A percentile compares a stretch with the other conserved stretches of the same genome.
These are phyloP conservation scores for Hericium erinaceus DNA, from an alignment of 768 basidiomycete species.

Conservation along the genomic window DNA sequence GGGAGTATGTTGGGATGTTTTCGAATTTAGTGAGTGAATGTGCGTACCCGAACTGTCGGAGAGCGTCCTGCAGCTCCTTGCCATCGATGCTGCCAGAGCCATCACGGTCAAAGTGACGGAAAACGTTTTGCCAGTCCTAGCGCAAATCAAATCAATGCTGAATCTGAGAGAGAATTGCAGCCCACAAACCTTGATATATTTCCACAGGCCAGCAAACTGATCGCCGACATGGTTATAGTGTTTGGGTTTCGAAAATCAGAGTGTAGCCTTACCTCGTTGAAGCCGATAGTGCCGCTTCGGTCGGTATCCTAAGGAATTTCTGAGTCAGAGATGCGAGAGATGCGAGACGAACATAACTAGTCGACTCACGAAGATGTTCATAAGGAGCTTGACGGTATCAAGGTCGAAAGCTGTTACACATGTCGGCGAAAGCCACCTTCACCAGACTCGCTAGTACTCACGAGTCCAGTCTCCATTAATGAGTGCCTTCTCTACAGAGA, in stretches of 20 bases:
- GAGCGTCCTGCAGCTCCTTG: constrained; percentile 56
- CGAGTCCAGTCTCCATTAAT: constrained; percentile 69
- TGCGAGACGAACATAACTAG: background rate
- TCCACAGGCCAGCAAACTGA: constrained; percentile 69
- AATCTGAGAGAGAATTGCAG: background rate
- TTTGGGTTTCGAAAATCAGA: background rate
- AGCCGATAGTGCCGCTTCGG: constrained; percentile 69
- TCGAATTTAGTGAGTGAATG: background rate
- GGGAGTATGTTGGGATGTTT: background rate
- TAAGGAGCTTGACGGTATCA: constrained; percentile 79
- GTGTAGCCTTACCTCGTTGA: constrained; percentile 48
- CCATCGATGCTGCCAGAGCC: constrained; percentile 72
- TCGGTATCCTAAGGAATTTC: constrained; percentile 45
- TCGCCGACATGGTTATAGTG: constrained; percentile 5
- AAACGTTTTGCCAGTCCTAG: constrained; percentile 78
- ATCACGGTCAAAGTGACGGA: constrained; percentile 79
- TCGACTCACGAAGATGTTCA: constrained; percentile 66
- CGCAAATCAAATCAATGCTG: background rate
- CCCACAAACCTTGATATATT: constrained; percentile 55
- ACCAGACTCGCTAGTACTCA: constrained; percentile 28
- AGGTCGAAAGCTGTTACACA: constrained; percentile 58
- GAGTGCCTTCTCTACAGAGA: constrained; percentile 32
- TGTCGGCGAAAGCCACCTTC: background rate
- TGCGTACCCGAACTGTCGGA: constrained; percentile 59
- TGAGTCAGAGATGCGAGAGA: background rate